Conservation (phyloP, 1,139 yeast genomes). For the Yamadazyma triangularis region DNA sequence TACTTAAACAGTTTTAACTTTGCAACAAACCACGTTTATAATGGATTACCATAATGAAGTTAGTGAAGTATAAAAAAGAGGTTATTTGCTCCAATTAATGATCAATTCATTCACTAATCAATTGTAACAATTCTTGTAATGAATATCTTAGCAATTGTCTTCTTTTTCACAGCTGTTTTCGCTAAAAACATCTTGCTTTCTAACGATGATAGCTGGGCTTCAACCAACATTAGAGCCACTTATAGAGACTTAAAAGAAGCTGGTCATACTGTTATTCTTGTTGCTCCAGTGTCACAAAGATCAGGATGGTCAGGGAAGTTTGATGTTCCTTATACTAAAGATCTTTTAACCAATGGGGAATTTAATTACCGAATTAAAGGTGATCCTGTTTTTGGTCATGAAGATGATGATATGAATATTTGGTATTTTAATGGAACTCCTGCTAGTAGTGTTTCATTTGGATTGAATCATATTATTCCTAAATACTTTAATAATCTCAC, state of each 20-base stretch:
- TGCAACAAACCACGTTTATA: too few relatives aligned
- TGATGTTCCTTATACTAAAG: conserved; percentile 37
- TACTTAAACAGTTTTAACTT: too few relatives aligned
- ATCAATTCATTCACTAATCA: too few relatives aligned
- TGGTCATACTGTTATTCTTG: conserved; percentile 52
- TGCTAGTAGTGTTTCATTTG: conserved; percentile 41
- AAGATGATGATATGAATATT: conserved; percentile 35
- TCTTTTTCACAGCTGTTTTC: conserved; percentile 6
- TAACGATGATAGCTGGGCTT: conserved; percentile 58
- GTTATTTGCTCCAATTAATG: too few relatives aligned
- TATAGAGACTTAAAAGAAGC: conserved; percentile 50
- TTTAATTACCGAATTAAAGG: conserved; percentile 39
- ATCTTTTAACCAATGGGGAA: conserved; percentile 39
- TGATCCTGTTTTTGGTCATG: conserved; percentile 47
- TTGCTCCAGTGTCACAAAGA: conserved; percentile 57
- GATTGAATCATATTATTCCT: conserved; percentile 39
- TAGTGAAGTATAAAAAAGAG: too few relatives aligned
- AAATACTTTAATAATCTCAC: conserved; percentile 23
- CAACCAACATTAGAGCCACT: conserved; percentile 58
- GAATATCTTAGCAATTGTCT: too few relatives aligned
- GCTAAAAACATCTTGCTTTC: conserved; percentile 51
- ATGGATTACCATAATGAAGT: too few relatives aligned
- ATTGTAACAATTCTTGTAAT: too few relatives aligned
- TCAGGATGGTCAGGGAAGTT: conserved; percentile 59
- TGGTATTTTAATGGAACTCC: conserved; percentile 52